Evolutionary conservation across 1,284 basidiomycete genomes (phyloP).

Genomic region (Ceratobasidium sp.): DNA sequence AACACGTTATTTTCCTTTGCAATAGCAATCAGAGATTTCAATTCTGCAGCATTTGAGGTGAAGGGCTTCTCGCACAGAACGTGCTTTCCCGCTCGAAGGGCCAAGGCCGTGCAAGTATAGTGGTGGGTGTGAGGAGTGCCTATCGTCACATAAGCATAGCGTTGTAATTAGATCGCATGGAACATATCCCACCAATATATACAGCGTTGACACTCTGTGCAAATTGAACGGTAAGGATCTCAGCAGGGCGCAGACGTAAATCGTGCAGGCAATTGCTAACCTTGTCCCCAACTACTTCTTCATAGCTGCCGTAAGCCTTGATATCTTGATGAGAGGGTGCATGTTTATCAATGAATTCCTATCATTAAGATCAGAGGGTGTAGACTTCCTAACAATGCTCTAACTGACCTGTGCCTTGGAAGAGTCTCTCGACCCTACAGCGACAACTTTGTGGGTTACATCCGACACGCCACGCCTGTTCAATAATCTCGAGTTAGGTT

Average conservation of each 20-base stretch:
- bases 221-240: too few species aligned
- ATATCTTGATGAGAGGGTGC: constrained; percentile 59
- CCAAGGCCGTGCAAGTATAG: constrained; percentile 79
- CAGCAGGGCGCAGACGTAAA: too few species aligned
- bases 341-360: constrained; percentile 40
- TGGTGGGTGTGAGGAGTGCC: constrained; percentile 86
- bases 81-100: constrained; percentile 83
- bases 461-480: constrained; percentile 69
- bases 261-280: too few species aligned
- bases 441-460: constrained; percentile 78
- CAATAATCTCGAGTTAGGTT: neutral
- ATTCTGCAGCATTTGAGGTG: constrained; percentile 71
- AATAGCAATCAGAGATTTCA: constrained; percentile 41
- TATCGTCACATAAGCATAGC: constrained; percentile 69
- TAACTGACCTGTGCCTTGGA: constrained; percentile 65
- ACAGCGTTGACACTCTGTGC: constrained; percentile 82
- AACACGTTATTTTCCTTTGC: constrained; percentile 83
- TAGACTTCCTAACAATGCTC: neutral
- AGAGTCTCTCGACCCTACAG: constrained; percentile 80
- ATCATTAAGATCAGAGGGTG: neutral
- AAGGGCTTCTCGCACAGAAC: constrained; percentile 89
- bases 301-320: constrained; percentile 81
- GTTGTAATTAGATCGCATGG: constrained; percentile 60
- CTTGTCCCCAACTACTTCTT: constrained; percentile 76
- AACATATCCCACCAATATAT: constrained; percentile 68